Evolutionary conservation across 352 stramenopile genomes (phyloP).

Genomic region (Phytophthora parvispora): DNA sequence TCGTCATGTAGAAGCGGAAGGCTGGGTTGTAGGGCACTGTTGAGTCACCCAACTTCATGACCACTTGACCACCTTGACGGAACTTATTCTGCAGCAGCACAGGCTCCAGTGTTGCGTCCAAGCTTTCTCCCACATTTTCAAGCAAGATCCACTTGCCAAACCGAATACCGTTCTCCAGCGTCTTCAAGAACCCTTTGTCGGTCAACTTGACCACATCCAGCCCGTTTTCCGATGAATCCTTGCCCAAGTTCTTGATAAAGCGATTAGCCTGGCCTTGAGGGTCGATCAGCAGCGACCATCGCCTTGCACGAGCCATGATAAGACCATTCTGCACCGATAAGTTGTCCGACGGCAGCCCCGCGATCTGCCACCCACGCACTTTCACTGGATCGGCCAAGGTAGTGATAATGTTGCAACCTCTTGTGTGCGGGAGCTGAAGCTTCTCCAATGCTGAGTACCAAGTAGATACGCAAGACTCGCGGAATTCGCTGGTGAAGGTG

Average conservation of each 20-base stretch:
- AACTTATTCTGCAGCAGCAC: constrained; percentile 94
- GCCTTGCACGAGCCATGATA: constrained; percentile 91
- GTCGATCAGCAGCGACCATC: constrained; percentile 94
- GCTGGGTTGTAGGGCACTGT: constrained; percentile 93
- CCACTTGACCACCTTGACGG: constrained; percentile 93
- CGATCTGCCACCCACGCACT: constrained; percentile 93
- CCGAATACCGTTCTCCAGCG: constrained; percentile 92
- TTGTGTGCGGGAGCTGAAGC: constrained; percentile 84
- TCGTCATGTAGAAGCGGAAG: constrained; percentile 96
- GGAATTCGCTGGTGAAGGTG: constrained; percentile 95
- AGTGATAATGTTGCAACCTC: constrained; percentile 88
- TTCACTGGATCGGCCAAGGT: constrained; percentile 93
- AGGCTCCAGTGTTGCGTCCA: constrained; percentile 93
- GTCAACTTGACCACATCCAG: constrained; percentile 89
- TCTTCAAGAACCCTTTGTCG: constrained; percentile 86
- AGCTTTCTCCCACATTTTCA: constrained; percentile 88
- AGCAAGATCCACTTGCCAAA: constrained; percentile 95
- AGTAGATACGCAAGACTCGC: constrained; percentile 80
- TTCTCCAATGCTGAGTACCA: constrained; percentile 88
- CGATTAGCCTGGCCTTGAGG: constrained; percentile 94
- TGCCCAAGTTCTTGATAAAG: constrained; percentile 95
- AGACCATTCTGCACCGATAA: constrained; percentile 95
- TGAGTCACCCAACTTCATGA: constrained; percentile 95
- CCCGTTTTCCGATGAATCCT: constrained; percentile 86
- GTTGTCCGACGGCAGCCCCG: constrained; percentile 91